Conservation (phyloP, 148 eudicot species). For the Selenicereus undatus region DNA sequence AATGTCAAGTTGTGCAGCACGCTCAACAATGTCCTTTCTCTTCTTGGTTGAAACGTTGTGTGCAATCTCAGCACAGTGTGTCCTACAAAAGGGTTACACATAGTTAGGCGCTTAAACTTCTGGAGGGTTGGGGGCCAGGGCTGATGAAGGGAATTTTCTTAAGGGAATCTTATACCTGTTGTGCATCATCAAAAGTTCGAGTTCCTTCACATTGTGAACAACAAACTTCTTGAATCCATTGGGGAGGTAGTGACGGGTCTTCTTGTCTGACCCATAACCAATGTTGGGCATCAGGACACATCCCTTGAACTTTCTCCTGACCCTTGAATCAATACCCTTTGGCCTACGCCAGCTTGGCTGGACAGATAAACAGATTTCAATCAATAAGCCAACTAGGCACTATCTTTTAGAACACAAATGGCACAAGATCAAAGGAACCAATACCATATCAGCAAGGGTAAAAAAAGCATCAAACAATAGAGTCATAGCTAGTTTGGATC, state of each 20-base stretch:
- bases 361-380: neutral
- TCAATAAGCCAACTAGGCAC: neutral
- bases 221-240: slow-evolving; percentile 59
- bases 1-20: slow-evolving; percentile 54
- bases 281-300: slow-evolving; percentile 47
- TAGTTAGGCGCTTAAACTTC: neutral
- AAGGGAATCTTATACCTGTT: slow-evolving; percentile 30
- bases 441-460: neutral
- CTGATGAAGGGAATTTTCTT: too few relatives aligned
- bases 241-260: slow-evolving; percentile 58
- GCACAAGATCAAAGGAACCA: neutral
- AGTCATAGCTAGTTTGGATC: too few relatives aligned
- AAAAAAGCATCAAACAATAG: neutral
- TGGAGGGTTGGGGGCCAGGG: neutral
- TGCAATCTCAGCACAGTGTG: slow-evolving; percentile 39
- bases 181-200: slow-evolving; percentile 59
- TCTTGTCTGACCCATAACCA: slow-evolving; percentile 60
- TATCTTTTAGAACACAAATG: neutral
- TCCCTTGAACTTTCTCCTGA: slow-evolving; percentile 63
- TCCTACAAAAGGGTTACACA: slow-evolving; percentile 13
- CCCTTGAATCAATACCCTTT: slow-evolving; percentile 56
- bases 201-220: slow-evolving; percentile 47
- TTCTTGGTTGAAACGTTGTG: slow-evolving; percentile 40
- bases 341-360: slow-evolving; percentile 63
- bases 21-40: slow-evolving; percentile 38